Evolutionary conservation across 106 monocot species (phyloP), one percentile per base, ranked within the genome.

Genomic region (Allium fistulosum): DNA sequence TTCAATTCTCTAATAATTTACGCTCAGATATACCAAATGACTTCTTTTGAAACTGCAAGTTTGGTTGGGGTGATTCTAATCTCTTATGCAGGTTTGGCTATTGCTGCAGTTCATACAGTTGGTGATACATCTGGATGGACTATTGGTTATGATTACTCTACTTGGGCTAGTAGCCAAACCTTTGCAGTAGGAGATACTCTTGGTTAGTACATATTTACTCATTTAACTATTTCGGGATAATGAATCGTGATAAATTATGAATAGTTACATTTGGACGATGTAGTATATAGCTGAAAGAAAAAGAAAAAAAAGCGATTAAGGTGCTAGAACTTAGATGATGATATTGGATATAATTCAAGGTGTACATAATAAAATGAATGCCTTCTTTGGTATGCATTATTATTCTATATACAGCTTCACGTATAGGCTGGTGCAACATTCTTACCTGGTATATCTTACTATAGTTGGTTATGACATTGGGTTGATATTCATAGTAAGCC

Each of bases 111-210:
- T 11, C 50, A 74, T 59, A 74, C 65, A 11, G 79, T 79, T 11
- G 79, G 79, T 8, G 79, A 74, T 48, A 10, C 63, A 7, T 48
- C 62, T 4, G 79, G 79, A 9, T 79, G 79, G 79, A 12, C 26
- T 8, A 52, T 18, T 9, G 70, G 65, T 9, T 62, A 68, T 4
- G 74, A 74, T 26, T 79, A 79, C 69, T 69, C 73, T 0, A 46
- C 26, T 10, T 79, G 79, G 79, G 18, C 74, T 9, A 46, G 46
- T 48, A 74, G 69, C 9, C 63, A 79, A 46, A 74, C 53, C 69
- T 79, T 79, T 18, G 22, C 7, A 3, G 64, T 74, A 8, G 79
- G 79, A 55, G 79, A 79, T 65, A 79, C 10, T 56, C 79, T 78
- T 11, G 72, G 78, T 79, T 26, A 56, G 53, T 78, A 62, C 22